Conservation (phyloP, 2,329 filamentous ascomycete genomes). For the Sclerotinia spermophila region DNA sequence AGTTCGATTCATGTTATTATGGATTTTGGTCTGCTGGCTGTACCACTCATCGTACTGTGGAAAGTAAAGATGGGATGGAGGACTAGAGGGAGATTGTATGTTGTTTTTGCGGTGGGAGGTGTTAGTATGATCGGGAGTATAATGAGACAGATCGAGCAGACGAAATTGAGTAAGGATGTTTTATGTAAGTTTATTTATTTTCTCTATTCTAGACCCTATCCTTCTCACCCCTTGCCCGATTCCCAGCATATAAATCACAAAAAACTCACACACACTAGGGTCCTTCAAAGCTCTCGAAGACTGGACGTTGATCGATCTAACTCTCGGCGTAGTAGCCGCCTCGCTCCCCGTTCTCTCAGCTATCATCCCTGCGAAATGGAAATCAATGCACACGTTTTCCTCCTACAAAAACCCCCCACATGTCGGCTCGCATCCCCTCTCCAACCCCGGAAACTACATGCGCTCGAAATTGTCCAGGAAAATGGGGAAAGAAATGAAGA, state of each 20-base stretch:
- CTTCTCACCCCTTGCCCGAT: neutral
- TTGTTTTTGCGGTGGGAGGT: constrained; percentile 37
- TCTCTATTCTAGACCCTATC: neutral
- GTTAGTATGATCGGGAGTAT: constrained; percentile 37
- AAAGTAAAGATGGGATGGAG: constrained; percentile 35
- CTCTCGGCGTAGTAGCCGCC: constrained; percentile 37
- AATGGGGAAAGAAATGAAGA: neutral
- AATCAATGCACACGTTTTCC: constrained; percentile 5
- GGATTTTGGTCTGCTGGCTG: constrained; percentile 37
- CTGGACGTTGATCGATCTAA: constrained; percentile 38
- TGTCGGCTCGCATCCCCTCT: neutral
- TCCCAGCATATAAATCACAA: too few species aligned
- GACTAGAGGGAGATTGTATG: constrained; percentile 37
- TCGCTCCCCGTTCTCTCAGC: constrained; percentile 39
- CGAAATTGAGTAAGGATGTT: constrained; percentile 8
- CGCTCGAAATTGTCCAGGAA: neutral
- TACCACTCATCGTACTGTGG: constrained; percentile 40
- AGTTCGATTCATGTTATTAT: constrained; percentile 38
- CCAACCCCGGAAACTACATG: neutral
- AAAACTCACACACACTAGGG: neutral
- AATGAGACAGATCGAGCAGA: constrained; percentile 32
- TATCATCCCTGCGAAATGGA: constrained; percentile 22
- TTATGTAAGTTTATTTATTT: neutral
- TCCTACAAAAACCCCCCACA: neutral
- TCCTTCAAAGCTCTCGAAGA: constrained; percentile 32